phyloP scores from a whole-genome alignment of 768 basidiomycete species.

The Podaxis pistillaris region DNA sequence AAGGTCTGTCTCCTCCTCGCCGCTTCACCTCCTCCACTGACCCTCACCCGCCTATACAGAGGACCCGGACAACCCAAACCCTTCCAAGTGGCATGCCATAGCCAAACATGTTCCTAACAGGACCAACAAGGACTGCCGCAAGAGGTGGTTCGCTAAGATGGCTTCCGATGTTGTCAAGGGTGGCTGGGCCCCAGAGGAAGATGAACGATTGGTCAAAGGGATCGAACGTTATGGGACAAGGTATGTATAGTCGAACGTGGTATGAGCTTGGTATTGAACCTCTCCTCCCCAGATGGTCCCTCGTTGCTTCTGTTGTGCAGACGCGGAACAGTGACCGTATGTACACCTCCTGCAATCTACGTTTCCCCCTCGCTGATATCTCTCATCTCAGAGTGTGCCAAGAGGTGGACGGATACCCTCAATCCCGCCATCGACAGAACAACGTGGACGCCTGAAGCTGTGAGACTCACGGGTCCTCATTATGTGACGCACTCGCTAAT shows the following conservation, averaged over 20 bases:
- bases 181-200: conserved; percentile 61
- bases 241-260: conserved; percentile 25
- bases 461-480: conserved; percentile 23
- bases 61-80: conserved; percentile 54
- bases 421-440: conserved; percentile 61
- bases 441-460: conserved; percentile 56
- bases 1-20: conserved; percentile 30
- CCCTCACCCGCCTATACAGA: conserved; percentile 33
- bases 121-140: conserved; percentile 64
- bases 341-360: conserved; percentile 21
- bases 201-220: conserved; percentile 53
- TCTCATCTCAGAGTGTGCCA: conserved; percentile 48
- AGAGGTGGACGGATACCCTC: conserved; percentile 61
- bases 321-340: conserved; percentile 59
- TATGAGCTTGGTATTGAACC: conserved; percentile 5
- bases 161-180: conserved; percentile 61
- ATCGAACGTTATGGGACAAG: conserved; percentile 57
- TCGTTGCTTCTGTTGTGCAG: conserved; percentile 56
- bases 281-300: conserved; percentile 43
- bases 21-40: conserved; percentile 14
- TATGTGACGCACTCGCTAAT: conserved; percentile 11
- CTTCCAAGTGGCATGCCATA: conserved; percentile 62
- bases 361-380: conserved; percentile 17
- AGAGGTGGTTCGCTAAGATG: conserved; percentile 65
- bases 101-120: conserved; percentile 61